Evolutionary conservation across 345 rosid species (phyloP).

Genomic region (Corchorus olitorius): DNA sequence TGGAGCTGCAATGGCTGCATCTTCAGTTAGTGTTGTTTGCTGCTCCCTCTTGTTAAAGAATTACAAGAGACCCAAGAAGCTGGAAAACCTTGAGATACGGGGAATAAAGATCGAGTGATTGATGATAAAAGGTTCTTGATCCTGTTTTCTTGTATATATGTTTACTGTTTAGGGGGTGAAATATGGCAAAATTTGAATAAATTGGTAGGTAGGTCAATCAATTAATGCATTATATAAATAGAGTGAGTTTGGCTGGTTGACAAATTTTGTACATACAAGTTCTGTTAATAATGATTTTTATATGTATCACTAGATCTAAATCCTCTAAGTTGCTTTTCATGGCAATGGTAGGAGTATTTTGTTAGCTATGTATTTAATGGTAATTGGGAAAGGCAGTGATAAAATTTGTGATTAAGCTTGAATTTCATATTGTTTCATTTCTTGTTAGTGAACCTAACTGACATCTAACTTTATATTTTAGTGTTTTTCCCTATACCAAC

Average conservation of each 20-base stretch:
- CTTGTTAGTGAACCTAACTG: too few species aligned
- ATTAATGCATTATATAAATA: neutral
- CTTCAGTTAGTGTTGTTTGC: conserved; percentile 92
- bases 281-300: neutral
- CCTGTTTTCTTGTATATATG: neutral
- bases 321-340: too few species aligned
- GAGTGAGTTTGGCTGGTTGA: neutral
- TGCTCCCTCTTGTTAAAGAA: conserved; percentile 79
- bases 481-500: too few species aligned
- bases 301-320: too few species aligned
- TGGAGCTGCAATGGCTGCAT: conserved; percentile 98
- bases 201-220: neutral
- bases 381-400: neutral
- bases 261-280: conserved; percentile 1
- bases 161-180: neutral
- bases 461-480: too few species aligned
- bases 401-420: too few species aligned
- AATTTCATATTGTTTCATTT: too few species aligned
- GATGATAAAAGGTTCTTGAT: neutral
- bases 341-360: neutral
- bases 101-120: conserved; percentile 54
- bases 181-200: conserved; percentile 7
- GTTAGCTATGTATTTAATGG: neutral
- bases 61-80: conserved; percentile 68
- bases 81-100: conserved; percentile 57